Conservation (phyloP, 2,329 filamentous ascomycete genomes). For the Emergomyces africanus region DNA sequence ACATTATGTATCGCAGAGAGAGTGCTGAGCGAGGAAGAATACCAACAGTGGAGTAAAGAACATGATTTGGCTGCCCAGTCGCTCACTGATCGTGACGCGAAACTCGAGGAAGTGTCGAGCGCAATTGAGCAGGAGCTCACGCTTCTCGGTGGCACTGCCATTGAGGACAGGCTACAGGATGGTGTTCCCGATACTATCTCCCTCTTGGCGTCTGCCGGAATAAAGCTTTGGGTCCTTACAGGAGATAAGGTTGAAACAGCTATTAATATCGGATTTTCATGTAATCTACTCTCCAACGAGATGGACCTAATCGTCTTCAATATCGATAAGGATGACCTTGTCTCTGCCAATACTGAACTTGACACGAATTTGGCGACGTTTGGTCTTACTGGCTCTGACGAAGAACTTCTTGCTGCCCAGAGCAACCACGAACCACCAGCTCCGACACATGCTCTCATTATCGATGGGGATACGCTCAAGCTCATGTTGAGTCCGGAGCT, state of each 20-base stretch:
- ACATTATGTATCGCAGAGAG: slow-evolving; percentile 88
- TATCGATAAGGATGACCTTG: slow-evolving; percentile 59
- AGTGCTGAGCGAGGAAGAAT: slow-evolving; percentile 69
- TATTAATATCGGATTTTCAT: slow-evolving; percentile 99
- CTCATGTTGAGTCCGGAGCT: slow-evolving; percentile 70
- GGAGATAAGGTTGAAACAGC: slow-evolving; percentile 98
- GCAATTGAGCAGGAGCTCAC: slow-evolving; percentile 81
- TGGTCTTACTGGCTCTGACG: slow-evolving; percentile 67
- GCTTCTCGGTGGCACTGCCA: slow-evolving; percentile 85
- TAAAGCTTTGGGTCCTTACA: slow-evolving; percentile 97
- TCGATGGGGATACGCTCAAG: slow-evolving; percentile 88
- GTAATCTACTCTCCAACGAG: slow-evolving; percentile 91
- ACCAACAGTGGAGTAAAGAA: slow-evolving; percentile 69
- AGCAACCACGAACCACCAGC: slow-evolving; percentile 75
- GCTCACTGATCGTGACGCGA: slow-evolving; percentile 78
- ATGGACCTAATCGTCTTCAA: slow-evolving; percentile 95
- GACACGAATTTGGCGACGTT: slow-evolving; percentile 63
- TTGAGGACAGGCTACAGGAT: slow-evolving; percentile 93
- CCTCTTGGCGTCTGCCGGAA: slow-evolving; percentile 79
- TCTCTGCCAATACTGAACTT: slow-evolving; percentile 55
- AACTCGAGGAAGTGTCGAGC: slow-evolving; percentile 79
- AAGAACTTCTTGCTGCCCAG: slow-evolving; percentile 67
- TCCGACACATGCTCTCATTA: slow-evolving; percentile 81
- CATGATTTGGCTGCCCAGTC: slow-evolving; percentile 80
- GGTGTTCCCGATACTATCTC: slow-evolving; percentile 94